Conservation (phyloP, 2,329 filamentous ascomycete genomes). For the Ophidiomyces ophidiicola region DNA sequence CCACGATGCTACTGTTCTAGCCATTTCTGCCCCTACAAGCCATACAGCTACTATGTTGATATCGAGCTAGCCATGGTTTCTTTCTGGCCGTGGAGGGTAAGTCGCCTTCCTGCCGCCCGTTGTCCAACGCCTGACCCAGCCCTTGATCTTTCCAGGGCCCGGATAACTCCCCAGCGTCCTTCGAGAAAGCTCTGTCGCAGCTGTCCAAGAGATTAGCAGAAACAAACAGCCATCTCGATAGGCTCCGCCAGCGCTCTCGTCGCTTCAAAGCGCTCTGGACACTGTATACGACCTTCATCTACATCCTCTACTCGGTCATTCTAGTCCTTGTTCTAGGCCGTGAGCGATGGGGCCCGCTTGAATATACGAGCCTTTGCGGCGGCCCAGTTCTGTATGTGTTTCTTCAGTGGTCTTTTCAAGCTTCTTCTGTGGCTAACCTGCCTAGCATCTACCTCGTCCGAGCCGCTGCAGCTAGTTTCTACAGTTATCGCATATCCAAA, state of each 20-base stretch:
- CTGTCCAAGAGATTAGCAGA: conserved; percentile 72
- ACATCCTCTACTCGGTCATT: conserved; percentile 74
- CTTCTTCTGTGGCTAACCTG: conserved; percentile 12
- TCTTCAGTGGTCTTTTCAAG: conserved; percentile 2
- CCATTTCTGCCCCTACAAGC: too few relatives aligned
- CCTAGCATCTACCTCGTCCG: conserved; percentile 68
- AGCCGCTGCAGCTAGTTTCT: conserved; percentile 54
- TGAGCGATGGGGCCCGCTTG: conserved; percentile 59
- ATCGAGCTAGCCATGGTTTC: conserved; percentile 51
- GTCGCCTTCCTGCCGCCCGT: conserved; percentile 17
- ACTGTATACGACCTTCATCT: conserved; percentile 79
- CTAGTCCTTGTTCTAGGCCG: conserved; percentile 74
- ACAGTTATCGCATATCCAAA: conserved; percentile 65
- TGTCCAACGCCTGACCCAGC: not conserved
- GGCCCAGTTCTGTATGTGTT: conserved; percentile 60
- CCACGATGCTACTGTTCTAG: too few relatives aligned
- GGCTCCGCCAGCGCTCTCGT: conserved; percentile 57
- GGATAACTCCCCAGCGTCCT: conserved; percentile 72
- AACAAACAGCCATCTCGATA: conserved; percentile 61
- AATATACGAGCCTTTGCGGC: conserved; percentile 67
- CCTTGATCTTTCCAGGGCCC: conserved; percentile 45
- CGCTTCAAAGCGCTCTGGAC: conserved; percentile 78
- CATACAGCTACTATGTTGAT: not conserved
- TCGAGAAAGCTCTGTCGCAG: conserved; percentile 77
- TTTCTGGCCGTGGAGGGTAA: conserved; percentile 73